A percentile compares a stretch with the other conserved stretches of the same genome.
These are phyloP conservation scores for Vitis amurensis DNA, from an alignment of 164 flowering plant species.

Conservation along the genomic window DNA sequence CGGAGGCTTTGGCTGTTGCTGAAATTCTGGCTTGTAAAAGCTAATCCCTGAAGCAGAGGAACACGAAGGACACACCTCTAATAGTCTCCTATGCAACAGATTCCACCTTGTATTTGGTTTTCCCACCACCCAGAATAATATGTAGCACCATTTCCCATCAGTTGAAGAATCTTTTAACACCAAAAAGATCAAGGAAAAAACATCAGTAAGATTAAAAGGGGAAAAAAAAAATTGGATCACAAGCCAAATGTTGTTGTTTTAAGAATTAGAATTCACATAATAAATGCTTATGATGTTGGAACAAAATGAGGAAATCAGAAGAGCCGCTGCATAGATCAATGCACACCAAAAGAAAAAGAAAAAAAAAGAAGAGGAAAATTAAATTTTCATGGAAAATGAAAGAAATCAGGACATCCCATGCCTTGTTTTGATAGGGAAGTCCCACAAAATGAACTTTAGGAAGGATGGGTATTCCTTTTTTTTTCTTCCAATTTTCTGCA, in stretches of 20 bases:
- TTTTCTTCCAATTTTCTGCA: too few species aligned
- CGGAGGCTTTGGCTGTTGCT: slow-evolving; percentile 36
- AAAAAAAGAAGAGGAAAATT: too few species aligned
- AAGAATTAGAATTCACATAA: too few species aligned
- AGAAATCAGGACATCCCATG: too few species aligned
- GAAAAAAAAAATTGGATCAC: not conserved
- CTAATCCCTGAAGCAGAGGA: slow-evolving; percentile 34
- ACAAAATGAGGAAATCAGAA: too few species aligned
- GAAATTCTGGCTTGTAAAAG: slow-evolving; percentile 24
- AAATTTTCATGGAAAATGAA: too few species aligned
- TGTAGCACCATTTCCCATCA: slow-evolving; percentile 8
- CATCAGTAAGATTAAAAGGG: not conserved
- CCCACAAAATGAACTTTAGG: too few species aligned
- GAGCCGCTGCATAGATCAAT: too few species aligned
- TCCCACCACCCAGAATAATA: slow-evolving; percentile 3
- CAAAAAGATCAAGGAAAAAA: not conserved
- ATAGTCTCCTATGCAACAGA: not conserved
- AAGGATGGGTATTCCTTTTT: too few species aligned
- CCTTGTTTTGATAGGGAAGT: too few species aligned
- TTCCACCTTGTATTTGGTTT: not conserved
- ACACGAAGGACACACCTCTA: slow-evolving; percentile 6
- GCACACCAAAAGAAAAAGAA: too few species aligned
- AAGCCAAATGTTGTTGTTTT: not conserved
- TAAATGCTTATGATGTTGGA: too few species aligned
- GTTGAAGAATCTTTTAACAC: slow-evolving; percentile 3